Evolutionary conservation across 1,284 basidiomycete species (phyloP).

Genomic region (Sporisorium scitamineum): DNA sequence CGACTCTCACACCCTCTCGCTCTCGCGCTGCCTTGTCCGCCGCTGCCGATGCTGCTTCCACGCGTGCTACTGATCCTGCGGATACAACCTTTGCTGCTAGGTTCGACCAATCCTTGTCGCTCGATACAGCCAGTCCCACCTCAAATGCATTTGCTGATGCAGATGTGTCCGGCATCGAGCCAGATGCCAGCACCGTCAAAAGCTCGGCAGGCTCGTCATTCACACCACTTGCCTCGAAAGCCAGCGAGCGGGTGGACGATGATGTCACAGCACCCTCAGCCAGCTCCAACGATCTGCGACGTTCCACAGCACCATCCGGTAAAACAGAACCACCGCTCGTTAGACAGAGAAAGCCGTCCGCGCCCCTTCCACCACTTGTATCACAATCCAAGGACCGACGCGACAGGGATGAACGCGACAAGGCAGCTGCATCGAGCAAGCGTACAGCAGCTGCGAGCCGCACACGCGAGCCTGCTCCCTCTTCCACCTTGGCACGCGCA

Average conservation of each 20-base stretch:
- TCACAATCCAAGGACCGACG: slow-evolving; percentile 19
- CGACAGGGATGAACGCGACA: slow-evolving; percentile 21
- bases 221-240: slow-evolving; percentile 9
- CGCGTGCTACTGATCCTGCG: slow-evolving; percentile 5
- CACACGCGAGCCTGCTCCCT: slow-evolving; percentile 12
- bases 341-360: slow-evolving; percentile 1
- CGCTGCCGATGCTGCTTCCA: slow-evolving; percentile 27
- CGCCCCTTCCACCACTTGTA: not conserved
- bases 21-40: slow-evolving; percentile 26
- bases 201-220: slow-evolving; percentile 15
- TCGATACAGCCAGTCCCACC: not conserved
- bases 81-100: slow-evolving; percentile 30
- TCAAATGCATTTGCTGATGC: not conserved
- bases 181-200: not conserved
- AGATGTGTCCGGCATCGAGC: slow-evolving; percentile 4
- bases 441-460: slow-evolving; percentile 14
- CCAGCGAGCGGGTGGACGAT: slow-evolving; percentile 2
- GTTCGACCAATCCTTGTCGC: slow-evolving; percentile 17
- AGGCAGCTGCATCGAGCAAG: slow-evolving; percentile 10
- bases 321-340: not conserved
- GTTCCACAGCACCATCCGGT: not conserved
- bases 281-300: slow-evolving; percentile 8
- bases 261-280: slow-evolving; percentile 2
- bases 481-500: slow-evolving; percentile 16
- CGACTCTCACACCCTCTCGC: slow-evolving; percentile 11